Evolutionary conservation across 108 stramenopile species (phyloP), one percentile per base, ranked within the genome.

Genomic region (Skeletonema costatum): DNA sequence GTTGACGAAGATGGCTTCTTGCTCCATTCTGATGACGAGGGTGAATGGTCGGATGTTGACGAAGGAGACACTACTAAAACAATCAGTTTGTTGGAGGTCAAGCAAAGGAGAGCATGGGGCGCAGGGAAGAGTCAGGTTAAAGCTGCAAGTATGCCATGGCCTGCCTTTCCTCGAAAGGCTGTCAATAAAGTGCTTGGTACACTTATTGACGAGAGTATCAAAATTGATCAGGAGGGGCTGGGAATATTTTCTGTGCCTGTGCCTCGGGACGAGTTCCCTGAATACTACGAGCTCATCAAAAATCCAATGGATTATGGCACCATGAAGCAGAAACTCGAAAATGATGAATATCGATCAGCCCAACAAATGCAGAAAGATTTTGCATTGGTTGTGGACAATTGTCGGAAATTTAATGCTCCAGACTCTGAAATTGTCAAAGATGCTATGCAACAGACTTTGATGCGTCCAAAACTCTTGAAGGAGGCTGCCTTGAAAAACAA

Each of bases 291-390:
- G 59, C 74, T 88, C 32, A 89, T 96, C 59, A 82, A 88, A 48
- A 82, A 84, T 16, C 94, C 94, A 39, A 94, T 94, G 93, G 93
- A 94, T 64, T 94, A 92, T 53, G 88, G 91, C 32, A 93, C 91
- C 19, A 93, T 93, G 91, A 88, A 87, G 70, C 70, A 85, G 71
- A 96, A 93, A 71, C 84, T 93, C 30, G 90, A 89, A 13, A 88
- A 83, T 68, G 93, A 88, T 31, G 92, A 92, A 33, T 96, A 96
- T 82, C 82, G 95, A 50, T 93, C 92, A 13, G 92, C 92, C 32
- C 92, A 90, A 70, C 81, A 87, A 19, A 91, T 96, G 91, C 95
- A 96, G 60, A 96, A 93, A 70, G 95, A 96, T 65, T 93, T 96
- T 60, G 68, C 87, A 17, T 70, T 93, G 21, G 88, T 96, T 35